Percentiles rank a stretch among this genome's conserved stretches.
These are phyloP conservation scores for Torrubiella hemipterigena DNA, from an alignment of 2,329 filamentous ascomycete genomes.

Conservation along the genomic window DNA sequence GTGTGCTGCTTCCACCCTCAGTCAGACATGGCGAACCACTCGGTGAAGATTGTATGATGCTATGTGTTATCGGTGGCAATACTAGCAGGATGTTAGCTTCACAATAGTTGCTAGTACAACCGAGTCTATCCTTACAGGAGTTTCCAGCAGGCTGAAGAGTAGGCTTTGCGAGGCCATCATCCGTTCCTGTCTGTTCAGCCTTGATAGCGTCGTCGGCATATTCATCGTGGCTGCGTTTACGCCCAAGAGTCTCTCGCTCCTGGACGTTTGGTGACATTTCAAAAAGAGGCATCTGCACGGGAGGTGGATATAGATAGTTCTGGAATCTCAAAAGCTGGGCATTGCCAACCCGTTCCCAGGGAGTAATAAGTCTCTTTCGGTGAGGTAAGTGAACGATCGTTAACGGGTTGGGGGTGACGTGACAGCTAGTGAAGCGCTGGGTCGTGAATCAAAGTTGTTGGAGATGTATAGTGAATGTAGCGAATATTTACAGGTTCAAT, in stretches of 20 bases:
- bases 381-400: no score
- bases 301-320: no score
- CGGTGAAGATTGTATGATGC: conserved; percentile 15
- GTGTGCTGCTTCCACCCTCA: conserved; percentile 29
- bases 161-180: conserved; percentile 9
- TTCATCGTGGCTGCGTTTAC: conserved; percentile 35
- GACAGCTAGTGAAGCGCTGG: no score
- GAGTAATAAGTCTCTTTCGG: no score
- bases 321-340: no score
- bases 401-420: no score
- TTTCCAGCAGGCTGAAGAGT: conserved; percentile 11
- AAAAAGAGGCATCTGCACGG: conserved; percentile 39
- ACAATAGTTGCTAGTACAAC: background rate
- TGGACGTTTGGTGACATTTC: conserved; percentile 35
- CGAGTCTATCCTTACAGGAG: conserved; percentile 10
- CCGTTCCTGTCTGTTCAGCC: conserved; percentile 10
- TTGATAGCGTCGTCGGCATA: conserved; percentile 23
- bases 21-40: conserved; percentile 22
- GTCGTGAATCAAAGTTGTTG: no score
- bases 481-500: no score
- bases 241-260: conserved; percentile 26
- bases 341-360: no score
- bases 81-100: conserved; percentile 11
- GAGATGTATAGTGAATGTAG: no score
- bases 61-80: conserved; percentile 12